Evolutionary conservation across 140 eudicot species (phyloP), one percentile per base, ranked within the genome.

Genomic region (Ambrosia hybrid): DNA sequence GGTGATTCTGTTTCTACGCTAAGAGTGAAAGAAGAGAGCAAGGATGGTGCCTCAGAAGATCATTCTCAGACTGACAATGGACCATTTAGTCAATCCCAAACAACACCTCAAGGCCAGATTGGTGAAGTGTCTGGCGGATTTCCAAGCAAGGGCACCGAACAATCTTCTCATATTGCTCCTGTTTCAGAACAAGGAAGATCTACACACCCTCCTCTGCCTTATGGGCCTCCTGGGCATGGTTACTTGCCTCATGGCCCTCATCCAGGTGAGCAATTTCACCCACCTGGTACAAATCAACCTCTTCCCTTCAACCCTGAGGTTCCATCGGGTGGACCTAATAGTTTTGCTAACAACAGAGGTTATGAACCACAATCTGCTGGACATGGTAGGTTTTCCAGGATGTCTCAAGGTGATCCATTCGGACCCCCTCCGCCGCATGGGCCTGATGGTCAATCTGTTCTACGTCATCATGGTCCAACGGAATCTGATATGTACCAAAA

Each of bases 151-250:
- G 82, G 59, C 43, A 49, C 68, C 36, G 80, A 76, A 57, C 74
- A 76, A 48, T 57, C 80, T 66, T 48, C 80, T 14, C 75, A 76
- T 9, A 48, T 38, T 53, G 65, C 65, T 16, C 57, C 78, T 57
- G 55, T 57, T 34, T 10, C 79, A 64, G 79, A 67, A 17, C 85
- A 68, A 12, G 76, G 80, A 55, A 56, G 63, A 56, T 71, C 77
- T 59, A 82, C 79, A 52, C 82, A 51, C 9, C 82, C 82, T 56
- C 65, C 80, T 52, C 56, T 57, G 73, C 78, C 85, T 39, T 74
- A 68, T 68, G 84, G 82, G 67, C 70, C 71, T 60, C 78, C 76
- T 55, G 90, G 89, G 12, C 89, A 82, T 66, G 87, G 77, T 26
- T 78, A 68, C 68, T 49, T 80, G 56, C 80, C 86, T 74, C 78